Base-by-base conservation (phyloP, 192 early-diverging fungal genomes). In the Backusella luteola region DNA sequence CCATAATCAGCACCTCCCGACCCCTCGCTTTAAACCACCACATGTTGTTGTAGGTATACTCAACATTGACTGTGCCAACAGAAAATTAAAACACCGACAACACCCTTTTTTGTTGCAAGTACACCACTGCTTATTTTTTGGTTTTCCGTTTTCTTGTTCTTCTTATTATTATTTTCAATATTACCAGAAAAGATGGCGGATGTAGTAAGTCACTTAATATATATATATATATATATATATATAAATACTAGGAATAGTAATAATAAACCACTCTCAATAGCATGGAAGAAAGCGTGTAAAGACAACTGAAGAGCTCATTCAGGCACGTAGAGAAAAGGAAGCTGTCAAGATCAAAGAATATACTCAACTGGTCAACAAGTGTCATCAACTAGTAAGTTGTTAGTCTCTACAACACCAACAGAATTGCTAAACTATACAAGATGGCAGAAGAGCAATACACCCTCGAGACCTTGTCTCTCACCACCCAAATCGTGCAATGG, bases 401-500 rank as follows among this genome's bases (percentile, higher is more conserved):
- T 32, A 17, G 32, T 19, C 19, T 19, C 19, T 19, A 39, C 3
- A 39, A 11, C 11, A 12, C 9, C 36, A 38, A 9, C 38, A 39
- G 38, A 39, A 39, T 39, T 39, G 38, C 38, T 39, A 39, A 39
- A 39, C 9, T 39, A 1, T 39, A 12, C 9, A 39, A 39, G 83
- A 81, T 81, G 49, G 70, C 83, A 17, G 73, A 70, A 23, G 80
- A 77, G 32, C 71, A 83, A 59, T 83, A 74, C 69, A 84, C 80
- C 36, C 66, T 75, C 3, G 88, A 90, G 0, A 85, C 94, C 1
- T 82, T 99, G 6, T 76, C 71, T 7, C 68, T 89, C 11, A 97
- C 94, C 29, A 90, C 91, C 23, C 78, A 84, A 19, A 85, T 99
- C 17, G 84, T 99, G 0, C 85, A 86, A 35, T 79, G 88, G 69